These are phyloP conservation scores for Phytophthora lateralis DNA, from an alignment of 352 stramenopile genomes.

Conservation along the genomic window DNA sequence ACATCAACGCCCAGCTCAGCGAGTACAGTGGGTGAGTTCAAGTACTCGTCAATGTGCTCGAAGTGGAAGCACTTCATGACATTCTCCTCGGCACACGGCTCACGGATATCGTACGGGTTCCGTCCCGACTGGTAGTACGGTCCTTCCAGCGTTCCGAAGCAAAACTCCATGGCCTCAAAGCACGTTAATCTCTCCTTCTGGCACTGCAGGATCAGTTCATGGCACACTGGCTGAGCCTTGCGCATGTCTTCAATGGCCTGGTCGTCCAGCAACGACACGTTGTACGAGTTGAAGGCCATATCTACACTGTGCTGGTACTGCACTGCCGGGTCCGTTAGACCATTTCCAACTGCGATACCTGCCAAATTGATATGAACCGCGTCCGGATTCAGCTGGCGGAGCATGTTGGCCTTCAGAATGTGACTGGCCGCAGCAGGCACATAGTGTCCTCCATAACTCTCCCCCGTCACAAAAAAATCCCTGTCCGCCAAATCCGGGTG, in stretches of 20 bases:
- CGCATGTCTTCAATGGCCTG: conserved; percentile 55
- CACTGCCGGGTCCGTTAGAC: conserved; percentile 63
- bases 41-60: conserved; percentile 63
- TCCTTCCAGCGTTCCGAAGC: conserved; percentile 52
- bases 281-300: conserved; percentile 79
- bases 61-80: conserved; percentile 79
- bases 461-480: conserved; percentile 66
- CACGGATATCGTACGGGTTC: conserved; percentile 81
- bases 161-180: conserved; percentile 62
- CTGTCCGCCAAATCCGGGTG: conserved; percentile 53
- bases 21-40: conserved; percentile 66
- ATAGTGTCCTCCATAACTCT: conserved; percentile 77
- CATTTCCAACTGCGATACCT: conserved; percentile 79
- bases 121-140: conserved; percentile 53
- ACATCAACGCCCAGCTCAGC: conserved; percentile 48
- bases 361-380: conserved; percentile 48
- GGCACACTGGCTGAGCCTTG: conserved; percentile 56
- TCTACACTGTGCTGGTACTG: conserved; percentile 74
- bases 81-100: conserved; percentile 50
- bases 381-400: conserved; percentile 26
- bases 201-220: conserved; percentile 57
- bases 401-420: conserved; percentile 54
- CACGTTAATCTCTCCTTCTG: conserved; percentile 51
- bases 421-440: conserved; percentile 59
- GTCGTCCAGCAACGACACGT: conserved; percentile 58